Evolutionary conservation across 2,329 filamentous ascomycete species (phyloP).

Genomic region (Fusarium newnesense): DNA sequence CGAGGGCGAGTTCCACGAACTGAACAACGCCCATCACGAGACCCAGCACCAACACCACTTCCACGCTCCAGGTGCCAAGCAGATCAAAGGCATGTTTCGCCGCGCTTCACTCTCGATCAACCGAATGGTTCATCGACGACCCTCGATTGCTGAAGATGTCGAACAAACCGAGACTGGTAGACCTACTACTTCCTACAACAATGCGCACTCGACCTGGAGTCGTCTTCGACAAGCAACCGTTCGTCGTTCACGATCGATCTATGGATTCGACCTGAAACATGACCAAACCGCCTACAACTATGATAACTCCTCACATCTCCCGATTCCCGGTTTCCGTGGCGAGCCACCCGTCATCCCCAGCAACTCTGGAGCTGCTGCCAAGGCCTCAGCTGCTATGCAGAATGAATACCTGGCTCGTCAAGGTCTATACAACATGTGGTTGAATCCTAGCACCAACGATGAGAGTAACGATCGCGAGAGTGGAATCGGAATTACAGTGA

Average conservation of each 20-base stretch:
- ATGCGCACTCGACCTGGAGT: constrained; percentile 58
- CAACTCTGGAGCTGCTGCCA: constrained; percentile 69
- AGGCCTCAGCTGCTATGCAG: constrained; percentile 69
- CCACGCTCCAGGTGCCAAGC: constrained; percentile 43
- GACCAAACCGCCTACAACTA: constrained; percentile 38
- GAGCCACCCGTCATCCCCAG: constrained; percentile 70
- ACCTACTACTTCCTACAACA: constrained; percentile 57
- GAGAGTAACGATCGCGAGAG: constrained; percentile 70
- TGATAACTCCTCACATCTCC: constrained; percentile 47
- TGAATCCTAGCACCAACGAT: constrained; percentile 54
- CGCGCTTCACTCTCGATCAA: constrained; percentile 66
- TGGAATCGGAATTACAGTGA: constrained; percentile 70
- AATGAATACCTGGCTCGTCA: constrained; percentile 59
- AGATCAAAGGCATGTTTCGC: constrained; percentile 63
- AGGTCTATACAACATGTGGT: constrained; percentile 54
- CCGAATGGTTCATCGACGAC: constrained; percentile 61
- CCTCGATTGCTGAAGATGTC: constrained; percentile 52
- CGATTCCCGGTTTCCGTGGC: constrained; percentile 60
- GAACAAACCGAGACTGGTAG: constrained; percentile 39
- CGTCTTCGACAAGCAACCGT: constrained; percentile 63
- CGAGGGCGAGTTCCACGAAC: constrained; percentile 41
- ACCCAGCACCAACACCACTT: constrained; percentile 44
- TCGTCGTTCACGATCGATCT: constrained; percentile 58
- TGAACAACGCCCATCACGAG: constrained; percentile 29
- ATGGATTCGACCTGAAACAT: constrained; percentile 53